Conservation (phyloP, 306 rosid species). For the Betula pendula region DNA sequence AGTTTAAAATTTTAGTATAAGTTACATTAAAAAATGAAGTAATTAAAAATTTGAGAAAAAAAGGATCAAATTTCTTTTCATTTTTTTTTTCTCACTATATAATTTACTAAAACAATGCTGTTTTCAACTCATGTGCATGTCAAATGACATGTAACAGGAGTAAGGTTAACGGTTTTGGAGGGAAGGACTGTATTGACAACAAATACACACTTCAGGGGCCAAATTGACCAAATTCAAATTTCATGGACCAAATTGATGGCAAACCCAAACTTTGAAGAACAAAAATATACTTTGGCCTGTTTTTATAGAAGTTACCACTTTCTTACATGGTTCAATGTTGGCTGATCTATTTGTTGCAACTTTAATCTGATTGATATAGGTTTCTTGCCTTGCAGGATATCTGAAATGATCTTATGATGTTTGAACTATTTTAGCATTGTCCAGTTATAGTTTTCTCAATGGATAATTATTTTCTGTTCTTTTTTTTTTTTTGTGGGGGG, state of each 20-base stretch:
- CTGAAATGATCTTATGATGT: not conserved
- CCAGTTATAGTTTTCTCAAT: not conserved
- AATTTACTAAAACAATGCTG: no score
- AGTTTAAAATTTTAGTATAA: no score
- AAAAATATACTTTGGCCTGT: not conserved
- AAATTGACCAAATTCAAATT: not conserved
- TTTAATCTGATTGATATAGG: not conserved
- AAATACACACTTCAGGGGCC: not conserved
- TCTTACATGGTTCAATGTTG: not conserved
- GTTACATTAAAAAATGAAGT: no score
- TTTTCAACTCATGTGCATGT: no score
- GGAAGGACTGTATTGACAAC: not conserved
- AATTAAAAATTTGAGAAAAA: no score
- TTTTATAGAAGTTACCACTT: not conserved
- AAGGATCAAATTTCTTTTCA: no score
- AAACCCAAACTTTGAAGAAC: not conserved
- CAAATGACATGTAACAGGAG: not conserved
- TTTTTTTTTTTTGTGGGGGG: not conserved
- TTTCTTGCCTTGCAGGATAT: not conserved
- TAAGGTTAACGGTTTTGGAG: not conserved
- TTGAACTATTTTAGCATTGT: constrained; percentile 1
- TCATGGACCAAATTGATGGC: not conserved
- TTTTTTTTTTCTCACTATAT: no score
- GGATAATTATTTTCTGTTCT: not conserved
- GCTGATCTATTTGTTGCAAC: not conserved